phyloP scores from a whole-genome alignment of 2,329 filamentous ascomycete species.

The Fusarium dlaminii region DNA sequence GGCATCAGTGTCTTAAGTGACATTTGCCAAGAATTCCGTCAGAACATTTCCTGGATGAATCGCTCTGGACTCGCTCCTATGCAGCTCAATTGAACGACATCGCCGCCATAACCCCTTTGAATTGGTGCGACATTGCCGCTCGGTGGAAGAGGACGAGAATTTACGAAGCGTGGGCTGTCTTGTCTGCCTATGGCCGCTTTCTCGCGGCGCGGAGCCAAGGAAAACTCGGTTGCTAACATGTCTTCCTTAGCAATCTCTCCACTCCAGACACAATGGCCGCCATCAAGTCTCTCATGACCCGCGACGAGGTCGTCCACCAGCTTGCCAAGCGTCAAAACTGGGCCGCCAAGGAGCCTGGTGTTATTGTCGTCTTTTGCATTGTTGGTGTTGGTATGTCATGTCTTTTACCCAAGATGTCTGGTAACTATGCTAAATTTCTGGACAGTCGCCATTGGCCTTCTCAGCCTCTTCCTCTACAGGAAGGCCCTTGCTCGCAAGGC shows the following conservation, averaged over 20 bases:
- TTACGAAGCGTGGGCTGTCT: not conserved
- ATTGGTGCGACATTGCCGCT: constrained; percentile 11
- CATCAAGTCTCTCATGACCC: constrained; percentile 51
- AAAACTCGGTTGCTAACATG: constrained; percentile 8
- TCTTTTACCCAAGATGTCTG: not conserved
- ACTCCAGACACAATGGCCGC: constrained; percentile 53
- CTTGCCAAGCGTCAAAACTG: constrained; percentile 55
- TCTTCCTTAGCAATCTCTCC: constrained; percentile 40
- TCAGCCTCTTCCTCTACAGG: constrained; percentile 47
- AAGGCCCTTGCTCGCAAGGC: constrained; percentile 46
- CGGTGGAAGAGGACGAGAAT: constrained; percentile 17
- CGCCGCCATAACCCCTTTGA: not conserved
- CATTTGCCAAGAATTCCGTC: constrained; percentile 16
- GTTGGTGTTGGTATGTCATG: constrained; percentile 51
- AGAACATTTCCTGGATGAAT: not conserved
- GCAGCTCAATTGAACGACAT: constrained; percentile 20
- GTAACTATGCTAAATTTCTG: constrained; percentile 22
- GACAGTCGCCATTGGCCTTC: constrained; percentile 48
- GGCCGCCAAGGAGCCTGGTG: constrained; percentile 51
- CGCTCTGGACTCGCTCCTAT: not conserved
- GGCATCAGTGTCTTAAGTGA: constrained; percentile 13
- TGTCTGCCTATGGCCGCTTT: not conserved
- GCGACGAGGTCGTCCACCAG: constrained; percentile 51
- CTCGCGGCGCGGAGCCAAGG: not conserved
- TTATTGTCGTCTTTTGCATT: constrained; percentile 56